A percentile compares a stretch with the other conserved stretches of the same genome.
These are phyloP conservation scores for Podosphaera aphanis DNA, from an alignment of 2,329 filamentous ascomycete genomes.

Conservation along the genomic window DNA sequence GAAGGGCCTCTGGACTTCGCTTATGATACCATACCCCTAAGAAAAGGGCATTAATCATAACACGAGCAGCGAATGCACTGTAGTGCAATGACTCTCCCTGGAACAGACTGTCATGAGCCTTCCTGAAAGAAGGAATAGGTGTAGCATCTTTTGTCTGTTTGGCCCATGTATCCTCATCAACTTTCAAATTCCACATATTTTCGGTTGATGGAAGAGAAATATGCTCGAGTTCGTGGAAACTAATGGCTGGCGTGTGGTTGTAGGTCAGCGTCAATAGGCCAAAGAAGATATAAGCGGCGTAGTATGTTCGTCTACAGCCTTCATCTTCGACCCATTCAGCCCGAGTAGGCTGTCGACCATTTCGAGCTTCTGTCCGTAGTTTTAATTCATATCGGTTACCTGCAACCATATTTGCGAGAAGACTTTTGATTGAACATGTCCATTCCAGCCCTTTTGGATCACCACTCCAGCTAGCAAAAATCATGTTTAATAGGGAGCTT, in stretches of 20 bases:
- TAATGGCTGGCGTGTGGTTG: conserved; percentile 94
- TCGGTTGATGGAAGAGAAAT: conserved; percentile 83
- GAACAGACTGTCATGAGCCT: conserved; percentile 87
- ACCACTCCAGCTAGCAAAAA: conserved; percentile 97
- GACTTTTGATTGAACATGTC: conserved; percentile 96
- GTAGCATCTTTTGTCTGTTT: conserved; percentile 45
- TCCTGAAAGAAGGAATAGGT: conserved; percentile 64
- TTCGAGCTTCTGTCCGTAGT: conserved; percentile 70
- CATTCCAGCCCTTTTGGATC: conserved; percentile 94
- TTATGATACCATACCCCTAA: conserved; percentile 98
- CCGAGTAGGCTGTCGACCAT: conserved; percentile 50
- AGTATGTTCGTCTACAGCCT: conserved; percentile 88
- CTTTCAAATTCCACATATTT: conserved; percentile 66
- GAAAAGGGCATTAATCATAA: conserved; percentile 98
- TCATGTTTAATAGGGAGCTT: conserved; percentile 88
- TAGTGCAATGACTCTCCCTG: conserved; percentile 78
- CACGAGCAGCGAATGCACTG: conserved; percentile 86
- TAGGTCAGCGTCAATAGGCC: conserved; percentile 84
- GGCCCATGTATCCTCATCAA: conserved; percentile 63
- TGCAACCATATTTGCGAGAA: conserved; percentile 95
- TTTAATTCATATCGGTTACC: conserved; percentile 93
- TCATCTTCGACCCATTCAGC: conserved; percentile 94
- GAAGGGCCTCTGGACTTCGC: conserved; percentile 86
- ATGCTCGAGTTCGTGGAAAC: conserved; percentile 93
- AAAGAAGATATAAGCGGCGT: conserved; percentile 97